Percentiles rank a stretch among this genome's conserved stretches.
phyloP scores from a whole-genome alignment of 2,329 filamentous ascomycete genomes.

The Paraphoma chrysanthemicola region DNA sequence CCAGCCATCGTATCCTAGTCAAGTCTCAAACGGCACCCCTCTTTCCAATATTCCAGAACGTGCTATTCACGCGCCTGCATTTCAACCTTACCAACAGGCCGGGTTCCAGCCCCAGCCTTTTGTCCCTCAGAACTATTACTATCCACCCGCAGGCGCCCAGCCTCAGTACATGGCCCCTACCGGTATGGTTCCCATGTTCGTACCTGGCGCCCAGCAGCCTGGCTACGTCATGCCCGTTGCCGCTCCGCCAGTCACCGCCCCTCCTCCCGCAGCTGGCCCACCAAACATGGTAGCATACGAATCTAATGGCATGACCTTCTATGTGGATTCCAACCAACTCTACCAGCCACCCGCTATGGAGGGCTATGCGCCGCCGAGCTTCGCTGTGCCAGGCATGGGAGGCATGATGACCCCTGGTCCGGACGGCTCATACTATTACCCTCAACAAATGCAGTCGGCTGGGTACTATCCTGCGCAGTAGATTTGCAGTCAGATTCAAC shows the following conservation, averaged over 20 bases:
- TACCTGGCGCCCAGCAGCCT: conserved; percentile 62
- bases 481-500: neutral
- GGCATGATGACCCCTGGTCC: conserved; percentile 76
- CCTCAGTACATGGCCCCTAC: conserved; percentile 54
- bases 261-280: conserved; percentile 48
- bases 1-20: conserved; percentile 73
- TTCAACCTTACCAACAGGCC: conserved; percentile 71
- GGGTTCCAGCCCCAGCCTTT: conserved; percentile 58
- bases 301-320: conserved; percentile 95
- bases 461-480: conserved; percentile 65
- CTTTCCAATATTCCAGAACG: conserved; percentile 92
- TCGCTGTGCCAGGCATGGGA: conserved; percentile 70
- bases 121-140: conserved; percentile 66
- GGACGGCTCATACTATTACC: conserved; percentile 64
- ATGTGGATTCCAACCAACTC: conserved; percentile 82
- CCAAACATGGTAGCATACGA: conserved; percentile 77
- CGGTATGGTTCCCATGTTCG: conserved; percentile 62
- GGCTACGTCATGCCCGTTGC: conserved; percentile 51
- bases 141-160: conserved; percentile 52
- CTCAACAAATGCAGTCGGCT: conserved; percentile 56
- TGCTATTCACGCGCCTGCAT: conserved; percentile 87
- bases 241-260: conserved; percentile 42
- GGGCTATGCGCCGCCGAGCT: conserved; percentile 52
- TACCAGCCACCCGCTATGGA: conserved; percentile 55
- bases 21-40: conserved; percentile 77